phyloP scores from a whole-genome alignment of 2,329 filamentous ascomycete genomes.

The Xylaria sp. region DNA sequence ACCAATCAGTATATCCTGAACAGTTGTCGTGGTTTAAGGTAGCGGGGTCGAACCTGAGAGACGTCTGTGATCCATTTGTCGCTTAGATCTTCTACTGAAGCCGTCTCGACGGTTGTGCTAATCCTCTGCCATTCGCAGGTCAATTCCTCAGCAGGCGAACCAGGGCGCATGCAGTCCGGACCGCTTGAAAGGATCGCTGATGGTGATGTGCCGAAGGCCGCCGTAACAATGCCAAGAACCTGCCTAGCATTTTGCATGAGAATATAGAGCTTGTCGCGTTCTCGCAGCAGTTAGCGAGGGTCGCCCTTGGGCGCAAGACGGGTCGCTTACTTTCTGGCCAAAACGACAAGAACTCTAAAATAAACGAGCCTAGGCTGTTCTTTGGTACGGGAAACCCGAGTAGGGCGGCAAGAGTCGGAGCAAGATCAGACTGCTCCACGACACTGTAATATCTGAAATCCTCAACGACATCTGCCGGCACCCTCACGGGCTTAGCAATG shows the following conservation, averaged over 20 bases:
- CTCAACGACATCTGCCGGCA: conserved; percentile 62
- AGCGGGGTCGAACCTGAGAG: conserved; percentile 40
- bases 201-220: conserved; percentile 63
- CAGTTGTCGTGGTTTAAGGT: neutral
- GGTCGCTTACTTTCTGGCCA: conserved; percentile 65
- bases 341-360: conserved; percentile 75
- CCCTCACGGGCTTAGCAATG: conserved; percentile 47
- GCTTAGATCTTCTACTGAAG: conserved; percentile 3
- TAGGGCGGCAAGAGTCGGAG: conserved; percentile 83
- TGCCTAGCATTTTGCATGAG: conserved; percentile 79
- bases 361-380: conserved; percentile 88
- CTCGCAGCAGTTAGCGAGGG: conserved; percentile 9
- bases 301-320: conserved; percentile 17
- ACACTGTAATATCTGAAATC: conserved; percentile 83
- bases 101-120: conserved; percentile 23
- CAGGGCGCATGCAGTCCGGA: conserved; percentile 40
- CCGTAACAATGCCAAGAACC: conserved; percentile 74
- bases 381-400: conserved; percentile 85
- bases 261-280: conserved; percentile 58
- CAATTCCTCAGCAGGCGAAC: conserved; percentile 57
- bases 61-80: conserved; percentile 48
- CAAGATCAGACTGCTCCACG: conserved; percentile 94
- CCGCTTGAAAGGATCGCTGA: conserved; percentile 39
- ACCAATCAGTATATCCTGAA: conserved; percentile 16
- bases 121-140: conserved; percentile 69